phyloP scores from a whole-genome alignment of 2,329 filamentous ascomycete genomes.

The Dothideomycetes sp. region DNA sequence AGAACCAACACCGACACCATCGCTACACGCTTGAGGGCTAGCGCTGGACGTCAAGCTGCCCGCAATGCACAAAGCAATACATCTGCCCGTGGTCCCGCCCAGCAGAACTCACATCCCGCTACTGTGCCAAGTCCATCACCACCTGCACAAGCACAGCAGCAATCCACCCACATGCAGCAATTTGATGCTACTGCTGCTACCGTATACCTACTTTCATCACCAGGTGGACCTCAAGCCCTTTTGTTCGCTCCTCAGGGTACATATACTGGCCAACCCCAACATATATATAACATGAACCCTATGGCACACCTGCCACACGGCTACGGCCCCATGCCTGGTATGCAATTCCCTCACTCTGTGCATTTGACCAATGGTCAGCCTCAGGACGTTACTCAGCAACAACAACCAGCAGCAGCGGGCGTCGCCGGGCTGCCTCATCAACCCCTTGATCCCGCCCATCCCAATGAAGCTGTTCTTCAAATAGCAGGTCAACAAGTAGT shows the following conservation, averaged over 20 bases:
- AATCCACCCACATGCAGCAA: slow-evolving; percentile 9
- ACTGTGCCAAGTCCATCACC: too few species aligned
- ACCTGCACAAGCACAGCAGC: not conserved
- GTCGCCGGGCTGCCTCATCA: not conserved
- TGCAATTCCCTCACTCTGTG: slow-evolving; percentile 1
- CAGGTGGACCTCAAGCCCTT: slow-evolving; percentile 33
- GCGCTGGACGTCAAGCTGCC: too few species aligned
- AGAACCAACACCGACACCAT: not conserved
- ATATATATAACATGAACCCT: not conserved
- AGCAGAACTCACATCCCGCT: too few species aligned
- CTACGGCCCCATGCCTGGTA: not conserved
- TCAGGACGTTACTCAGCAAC: slow-evolving; percentile 3
- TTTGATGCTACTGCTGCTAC: slow-evolving; percentile 9
- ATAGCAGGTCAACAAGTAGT: slow-evolving; percentile 2
- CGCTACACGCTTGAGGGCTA: not conserved
- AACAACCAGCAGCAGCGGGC: too few species aligned
- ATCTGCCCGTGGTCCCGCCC: too few species aligned
- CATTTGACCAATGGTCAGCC: not conserved
- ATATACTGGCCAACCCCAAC: slow-evolving; percentile 13
- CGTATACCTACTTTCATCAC: slow-evolving; percentile 32
- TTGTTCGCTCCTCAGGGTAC: slow-evolving; percentile 28
- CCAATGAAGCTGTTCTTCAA: not conserved
- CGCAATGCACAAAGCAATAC: too few species aligned
- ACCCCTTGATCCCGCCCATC: not conserved
- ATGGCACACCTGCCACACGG: not conserved